These are phyloP conservation scores for Ganoderma resinaceum DNA, from an alignment of 1,284 basidiomycete genomes.

Conservation along the genomic window DNA sequence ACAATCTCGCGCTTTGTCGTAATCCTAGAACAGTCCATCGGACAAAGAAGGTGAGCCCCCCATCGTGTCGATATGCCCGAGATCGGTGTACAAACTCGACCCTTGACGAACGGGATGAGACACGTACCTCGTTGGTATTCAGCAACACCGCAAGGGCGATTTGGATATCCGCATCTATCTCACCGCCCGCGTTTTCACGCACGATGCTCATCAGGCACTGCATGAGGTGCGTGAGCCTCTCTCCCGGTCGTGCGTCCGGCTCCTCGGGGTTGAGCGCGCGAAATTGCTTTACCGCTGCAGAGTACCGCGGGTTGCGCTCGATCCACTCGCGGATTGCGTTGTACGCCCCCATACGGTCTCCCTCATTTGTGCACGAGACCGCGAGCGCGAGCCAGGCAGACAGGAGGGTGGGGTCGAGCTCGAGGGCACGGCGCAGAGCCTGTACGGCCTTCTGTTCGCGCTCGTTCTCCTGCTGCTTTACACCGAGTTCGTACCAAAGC, in stretches of 20 bases:
- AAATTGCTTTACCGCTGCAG: conserved; percentile 53
- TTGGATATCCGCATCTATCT: conserved; percentile 93
- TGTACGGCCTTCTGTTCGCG: conserved; percentile 91
- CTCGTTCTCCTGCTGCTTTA: conserved; percentile 99
- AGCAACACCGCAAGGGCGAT: conserved; percentile 94
- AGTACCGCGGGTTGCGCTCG: conserved; percentile 62
- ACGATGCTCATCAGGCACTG: conserved; percentile 76
- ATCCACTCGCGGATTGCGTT: conserved; percentile 89
- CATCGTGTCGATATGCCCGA: background rate
- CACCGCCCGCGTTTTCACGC: conserved; percentile 55
- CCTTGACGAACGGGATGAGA: background rate
- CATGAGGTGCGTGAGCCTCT: conserved; percentile 59
- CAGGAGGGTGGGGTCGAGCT: conserved; percentile 80
- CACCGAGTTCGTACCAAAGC: conserved; percentile 92
- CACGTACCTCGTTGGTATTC: conserved; percentile 84
- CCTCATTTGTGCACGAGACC: conserved; percentile 94
- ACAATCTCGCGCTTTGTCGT: conserved; percentile 92
- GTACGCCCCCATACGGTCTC: conserved; percentile 75
- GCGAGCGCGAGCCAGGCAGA: conserved; percentile 92
- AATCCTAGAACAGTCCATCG: conserved; percentile 65
- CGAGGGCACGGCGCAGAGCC: conserved; percentile 84
- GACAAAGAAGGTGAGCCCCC: conserved; percentile 1
- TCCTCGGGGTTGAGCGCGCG: conserved; percentile 44
- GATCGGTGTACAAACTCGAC: background rate
- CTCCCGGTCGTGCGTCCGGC: conserved; percentile 43